Evolutionary conservation across 2,329 filamentous ascomycete genomes (phyloP).

Genomic region (Calonectria pseudoreteaudii): DNA sequence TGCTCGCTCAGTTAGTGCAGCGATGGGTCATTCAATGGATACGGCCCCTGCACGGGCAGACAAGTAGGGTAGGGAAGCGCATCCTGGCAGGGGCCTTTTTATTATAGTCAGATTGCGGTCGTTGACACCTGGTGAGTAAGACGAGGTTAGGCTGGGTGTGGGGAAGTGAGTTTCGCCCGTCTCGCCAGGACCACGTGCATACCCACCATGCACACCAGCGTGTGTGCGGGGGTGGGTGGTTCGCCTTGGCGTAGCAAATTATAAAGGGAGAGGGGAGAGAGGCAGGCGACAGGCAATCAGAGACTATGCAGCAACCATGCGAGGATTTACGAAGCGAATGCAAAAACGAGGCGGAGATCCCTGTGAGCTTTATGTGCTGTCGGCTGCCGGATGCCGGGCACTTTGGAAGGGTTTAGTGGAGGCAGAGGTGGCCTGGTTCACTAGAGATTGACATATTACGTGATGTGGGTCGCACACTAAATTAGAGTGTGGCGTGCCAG

Average conservation of each 20-base stretch:
- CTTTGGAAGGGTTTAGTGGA: background rate
- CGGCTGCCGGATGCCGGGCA: background rate
- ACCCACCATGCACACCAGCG: background rate
- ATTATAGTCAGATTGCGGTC: background rate
- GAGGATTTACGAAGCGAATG: background rate
- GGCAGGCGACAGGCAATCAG: background rate
- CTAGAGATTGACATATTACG: slow-evolving; percentile 8
- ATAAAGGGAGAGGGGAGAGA: background rate
- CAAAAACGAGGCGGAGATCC: background rate
- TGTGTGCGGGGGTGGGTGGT: background rate
- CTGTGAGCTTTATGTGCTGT: background rate
- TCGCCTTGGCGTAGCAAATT: background rate
- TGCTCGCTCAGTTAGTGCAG: background rate
- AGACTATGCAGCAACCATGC: background rate
- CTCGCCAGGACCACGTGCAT: background rate
- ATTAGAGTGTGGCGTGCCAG: slow-evolving; percentile 2
- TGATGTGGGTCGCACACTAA: background rate
- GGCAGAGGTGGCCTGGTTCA: background rate
- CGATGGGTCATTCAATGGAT: background rate
- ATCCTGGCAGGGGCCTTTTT: background rate
- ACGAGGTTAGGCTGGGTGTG: background rate
- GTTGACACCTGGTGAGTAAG: background rate
- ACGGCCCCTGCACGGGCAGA: background rate
- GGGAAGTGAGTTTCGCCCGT: slow-evolving; percentile 8
- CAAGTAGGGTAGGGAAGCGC: background rate